Evolutionary conservation across 768 basidiomycete genomes (phyloP).

Genomic region (Macrolepiota albuminosa): DNA sequence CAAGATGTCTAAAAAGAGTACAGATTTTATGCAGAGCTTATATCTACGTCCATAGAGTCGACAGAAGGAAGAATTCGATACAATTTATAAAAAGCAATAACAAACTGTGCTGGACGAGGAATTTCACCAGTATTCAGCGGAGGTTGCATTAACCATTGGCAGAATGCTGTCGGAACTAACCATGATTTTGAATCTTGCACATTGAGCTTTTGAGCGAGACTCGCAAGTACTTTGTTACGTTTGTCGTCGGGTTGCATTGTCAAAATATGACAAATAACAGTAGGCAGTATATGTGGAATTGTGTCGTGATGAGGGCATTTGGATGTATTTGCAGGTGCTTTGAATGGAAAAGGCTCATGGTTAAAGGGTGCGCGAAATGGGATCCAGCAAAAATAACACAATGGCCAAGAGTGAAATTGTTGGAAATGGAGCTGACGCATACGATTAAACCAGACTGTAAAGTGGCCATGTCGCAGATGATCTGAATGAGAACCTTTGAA

Average conservation of each 20-base stretch:
- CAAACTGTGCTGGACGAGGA: neutral
- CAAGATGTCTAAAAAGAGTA: too few species aligned
- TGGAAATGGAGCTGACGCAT: neutral
- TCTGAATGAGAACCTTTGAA: neutral
- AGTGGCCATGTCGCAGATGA: neutral
- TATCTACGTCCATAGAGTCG: neutral
- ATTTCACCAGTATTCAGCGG: neutral
- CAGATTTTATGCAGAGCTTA: too few species aligned
- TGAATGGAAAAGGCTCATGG: neutral
- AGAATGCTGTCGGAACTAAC: neutral
- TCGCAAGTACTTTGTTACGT: neutral
- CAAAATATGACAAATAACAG: neutral
- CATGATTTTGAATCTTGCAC: neutral
- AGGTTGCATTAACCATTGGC: neutral
- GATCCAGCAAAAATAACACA: neutral
- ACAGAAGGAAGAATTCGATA: neutral
- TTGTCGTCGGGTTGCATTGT: neutral
- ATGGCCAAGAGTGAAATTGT: neutral
- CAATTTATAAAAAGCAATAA: neutral
- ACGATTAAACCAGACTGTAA: neutral
- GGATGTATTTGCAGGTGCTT: neutral
- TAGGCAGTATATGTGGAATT: neutral
- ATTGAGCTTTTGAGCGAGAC: neutral
- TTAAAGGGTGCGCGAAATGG: neutral
- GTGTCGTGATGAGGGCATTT: neutral